Base-by-base conservation (phyloP, 441 rosid genomes). In the Populus hybrid region DNA sequence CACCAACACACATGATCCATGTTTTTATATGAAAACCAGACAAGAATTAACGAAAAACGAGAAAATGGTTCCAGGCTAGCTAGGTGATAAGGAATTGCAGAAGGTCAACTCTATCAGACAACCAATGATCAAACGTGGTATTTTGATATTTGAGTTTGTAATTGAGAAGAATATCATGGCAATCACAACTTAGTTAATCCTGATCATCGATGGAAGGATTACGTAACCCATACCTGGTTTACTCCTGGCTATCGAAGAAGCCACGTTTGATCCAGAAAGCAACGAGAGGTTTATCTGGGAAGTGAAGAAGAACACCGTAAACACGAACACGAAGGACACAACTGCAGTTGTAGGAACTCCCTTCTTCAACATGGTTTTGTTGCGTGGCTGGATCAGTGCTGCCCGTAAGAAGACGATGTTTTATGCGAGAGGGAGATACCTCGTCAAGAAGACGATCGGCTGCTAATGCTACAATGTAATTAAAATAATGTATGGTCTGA, bases 201-300 rank as follows among this genome's bases (percentile, higher is more conserved):
- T 50, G 57, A 14, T 16, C 5, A 9, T 9, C 21, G 8, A 34
- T 12, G 38, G 30, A 75, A 20, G 46, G 26, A 38, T 10, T 21
- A 8, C 10, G 23, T 5, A 24, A 23, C 30, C 16, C 63, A n/a
- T 72, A 75, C 87, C 82, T 38, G 76, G 72, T 46, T 75, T 67
- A 54, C 2, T 24, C 7, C 24, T 36, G 32, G 42, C 54, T 50
- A 1, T 5, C 40, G 76, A 36, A 64, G 8, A 28, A 20, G 67
- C 10, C 1, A 38, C 20, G 4, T 21, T 34, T 50, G 74, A 35
- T 71, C 65, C 40, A 14, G 84, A 73, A 64, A 75, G 5, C 36
- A 36, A 65, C 8, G 24, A 65, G 30, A 79, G 46, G 66, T 12
- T 18, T 54, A 34, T 72, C 34, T 75, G 46, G 14, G 75, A 32